These are phyloP conservation scores for Alternaria brassicae DNA, from an alignment of 2,329 filamentous ascomycete genomes.

Conservation along the genomic window DNA sequence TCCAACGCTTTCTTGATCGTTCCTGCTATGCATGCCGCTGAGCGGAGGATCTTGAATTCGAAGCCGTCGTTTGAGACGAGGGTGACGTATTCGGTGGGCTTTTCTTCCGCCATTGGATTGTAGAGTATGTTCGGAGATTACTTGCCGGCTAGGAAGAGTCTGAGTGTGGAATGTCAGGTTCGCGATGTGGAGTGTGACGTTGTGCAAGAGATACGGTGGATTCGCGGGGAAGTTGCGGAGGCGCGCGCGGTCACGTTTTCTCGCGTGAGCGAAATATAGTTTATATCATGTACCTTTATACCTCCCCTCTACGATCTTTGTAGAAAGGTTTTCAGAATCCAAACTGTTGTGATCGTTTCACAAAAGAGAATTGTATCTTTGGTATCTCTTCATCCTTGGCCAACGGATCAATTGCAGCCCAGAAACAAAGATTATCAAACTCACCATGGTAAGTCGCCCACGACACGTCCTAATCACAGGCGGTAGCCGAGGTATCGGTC, in stretches of 20 bases:
- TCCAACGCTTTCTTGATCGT: constrained; percentile 79
- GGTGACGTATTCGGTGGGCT: constrained; percentile 72
- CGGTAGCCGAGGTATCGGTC: constrained; percentile 50
- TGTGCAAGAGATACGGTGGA: background rate
- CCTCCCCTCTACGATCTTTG: background rate
- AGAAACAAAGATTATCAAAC: background rate
- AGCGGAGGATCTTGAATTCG: constrained; percentile 76
- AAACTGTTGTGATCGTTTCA: background rate
- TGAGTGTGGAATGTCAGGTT: background rate
- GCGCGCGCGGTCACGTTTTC: constrained; percentile 37
- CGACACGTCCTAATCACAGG: constrained; percentile 49
- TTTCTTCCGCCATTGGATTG: constrained; percentile 30
- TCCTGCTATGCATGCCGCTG: constrained; percentile 72
- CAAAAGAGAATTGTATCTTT: background rate
- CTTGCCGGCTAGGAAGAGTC: background rate
- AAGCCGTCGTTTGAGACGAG: constrained; percentile 78
- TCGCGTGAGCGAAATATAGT: constrained; percentile 22
- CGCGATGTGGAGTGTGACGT: background rate
- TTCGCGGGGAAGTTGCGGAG: constrained; percentile 19
- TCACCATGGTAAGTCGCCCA: constrained; percentile 3
- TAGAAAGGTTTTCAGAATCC: background rate
- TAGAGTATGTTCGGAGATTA: background rate
- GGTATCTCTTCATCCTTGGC: background rate
- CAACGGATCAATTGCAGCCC: background rate
- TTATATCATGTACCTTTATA: background rate